Evolutionary conservation across 352 stramenopile genomes (phyloP).

Genomic region (Phytophthora nicotianae): DNA sequence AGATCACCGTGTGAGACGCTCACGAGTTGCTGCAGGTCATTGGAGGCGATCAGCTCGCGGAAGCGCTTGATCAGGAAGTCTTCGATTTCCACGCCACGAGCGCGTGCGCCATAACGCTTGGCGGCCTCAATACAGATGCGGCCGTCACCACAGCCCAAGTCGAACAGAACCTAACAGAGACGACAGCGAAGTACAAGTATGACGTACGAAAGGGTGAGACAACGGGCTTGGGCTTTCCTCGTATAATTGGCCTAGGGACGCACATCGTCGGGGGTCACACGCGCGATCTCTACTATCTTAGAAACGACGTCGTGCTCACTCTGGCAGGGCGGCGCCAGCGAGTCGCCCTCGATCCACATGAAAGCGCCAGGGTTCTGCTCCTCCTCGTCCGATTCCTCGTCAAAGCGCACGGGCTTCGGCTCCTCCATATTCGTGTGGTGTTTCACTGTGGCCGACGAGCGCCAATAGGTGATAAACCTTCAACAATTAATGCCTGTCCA

Average conservation of each 20-base stretch:
- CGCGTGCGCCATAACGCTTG: slow-evolving; percentile 42
- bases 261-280: slow-evolving; percentile 48
- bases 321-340: slow-evolving; percentile 61
- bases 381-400: slow-evolving; percentile 43
- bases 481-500: neutral
- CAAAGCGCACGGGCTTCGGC: slow-evolving; percentile 32
- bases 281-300: slow-evolving; percentile 57
- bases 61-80: slow-evolving; percentile 58
- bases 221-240: neutral
- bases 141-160: slow-evolving; percentile 64
- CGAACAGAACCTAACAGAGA: slow-evolving; percentile 45
- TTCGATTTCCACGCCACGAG: slow-evolving; percentile 64
- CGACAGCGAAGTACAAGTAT: neutral
- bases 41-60: slow-evolving; percentile 34
- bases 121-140: slow-evolving; percentile 65
- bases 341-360: slow-evolving; percentile 75
- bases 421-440: slow-evolving; percentile 12
- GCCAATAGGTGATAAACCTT: neutral
- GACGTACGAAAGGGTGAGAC: slow-evolving; percentile 2
- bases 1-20: slow-evolving; percentile 56
- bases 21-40: slow-evolving; percentile 49
- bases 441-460: neutral
- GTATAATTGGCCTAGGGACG: slow-evolving; percentile 8
- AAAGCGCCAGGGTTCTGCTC: slow-evolving; percentile 50
- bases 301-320: slow-evolving; percentile 62